phyloP scores from a whole-genome alignment of 1,284 basidiomycete genomes.

The Sporisorium scitamineum region DNA sequence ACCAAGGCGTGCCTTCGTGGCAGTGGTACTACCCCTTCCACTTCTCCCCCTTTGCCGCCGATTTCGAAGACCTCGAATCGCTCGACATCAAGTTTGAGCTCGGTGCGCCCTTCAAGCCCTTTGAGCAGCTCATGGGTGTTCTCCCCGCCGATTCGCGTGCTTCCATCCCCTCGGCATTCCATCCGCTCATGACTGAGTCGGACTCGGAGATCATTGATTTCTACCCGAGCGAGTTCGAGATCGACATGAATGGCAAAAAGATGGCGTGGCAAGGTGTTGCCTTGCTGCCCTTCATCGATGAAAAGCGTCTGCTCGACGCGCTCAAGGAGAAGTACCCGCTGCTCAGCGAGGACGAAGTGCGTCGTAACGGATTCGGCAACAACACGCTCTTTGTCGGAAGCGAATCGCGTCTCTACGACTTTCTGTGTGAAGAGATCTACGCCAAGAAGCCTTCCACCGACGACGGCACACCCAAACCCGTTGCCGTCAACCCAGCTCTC shows the following conservation, averaged over 20 bases:
- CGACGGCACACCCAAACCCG: conserved; percentile 46
- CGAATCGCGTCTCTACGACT: conserved; percentile 85
- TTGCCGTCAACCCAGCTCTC: conserved; percentile 77
- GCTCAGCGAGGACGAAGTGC: conserved; percentile 83
- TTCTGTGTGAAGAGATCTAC: conserved; percentile 83
- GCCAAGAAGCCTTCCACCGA: conserved; percentile 74
- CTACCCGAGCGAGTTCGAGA: conserved; percentile 90
- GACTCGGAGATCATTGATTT: conserved; percentile 96
- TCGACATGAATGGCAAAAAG: conserved; percentile 99
- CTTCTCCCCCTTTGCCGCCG: conserved; percentile 96
- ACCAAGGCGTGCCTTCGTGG: conserved; percentile 96
- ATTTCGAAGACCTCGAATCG: conserved; percentile 81
- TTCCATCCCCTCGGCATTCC: conserved; percentile 89
- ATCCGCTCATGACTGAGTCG: conserved; percentile 85
- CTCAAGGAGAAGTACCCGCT: conserved; percentile 81
- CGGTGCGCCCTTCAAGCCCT: conserved; percentile 93
- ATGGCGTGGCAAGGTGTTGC: conserved; percentile 99
- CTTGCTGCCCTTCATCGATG: conserved; percentile 94
- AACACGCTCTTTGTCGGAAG: conserved; percentile 87
- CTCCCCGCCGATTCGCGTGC: conserved; percentile 91
- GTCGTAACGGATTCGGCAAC: conserved; percentile 86
- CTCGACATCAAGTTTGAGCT: conserved; percentile 83
- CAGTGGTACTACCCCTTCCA: conserved; percentile 99
- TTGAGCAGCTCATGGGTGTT: conserved; percentile 97
- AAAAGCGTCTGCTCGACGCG: conserved; percentile 77